Evolutionary conservation across 2,329 filamentous ascomycete species (phyloP).

Genomic region (Coniochaeta sp.): DNA sequence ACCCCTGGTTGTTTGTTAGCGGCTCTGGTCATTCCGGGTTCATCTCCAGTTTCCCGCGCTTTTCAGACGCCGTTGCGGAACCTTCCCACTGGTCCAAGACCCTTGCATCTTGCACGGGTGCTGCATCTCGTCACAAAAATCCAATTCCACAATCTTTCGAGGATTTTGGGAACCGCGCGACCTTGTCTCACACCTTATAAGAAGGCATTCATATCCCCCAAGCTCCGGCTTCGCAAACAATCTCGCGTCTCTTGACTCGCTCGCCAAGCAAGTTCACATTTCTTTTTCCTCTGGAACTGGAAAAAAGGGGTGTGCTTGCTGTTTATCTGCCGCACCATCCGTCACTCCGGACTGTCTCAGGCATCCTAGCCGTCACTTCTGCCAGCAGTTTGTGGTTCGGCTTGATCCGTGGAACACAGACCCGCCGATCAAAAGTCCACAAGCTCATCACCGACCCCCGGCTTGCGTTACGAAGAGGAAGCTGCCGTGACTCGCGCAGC

Average conservation of each 20-base stretch:
- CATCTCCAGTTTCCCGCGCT: not conserved
- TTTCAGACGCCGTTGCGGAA: not conserved
- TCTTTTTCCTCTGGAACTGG: not conserved
- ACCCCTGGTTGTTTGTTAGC: not conserved
- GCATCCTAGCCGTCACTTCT: not conserved
- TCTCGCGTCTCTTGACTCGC: not conserved
- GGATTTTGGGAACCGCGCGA: too few species aligned
- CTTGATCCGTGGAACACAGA: not conserved
- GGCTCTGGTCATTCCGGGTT: not conserved
- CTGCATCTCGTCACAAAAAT: too few species aligned
- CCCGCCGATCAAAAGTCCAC: too few species aligned
- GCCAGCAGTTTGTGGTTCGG: not conserved
- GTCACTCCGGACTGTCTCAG: not conserved
- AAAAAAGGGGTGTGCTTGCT: not conserved
- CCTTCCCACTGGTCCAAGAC: not conserved
- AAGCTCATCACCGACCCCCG: not conserved
- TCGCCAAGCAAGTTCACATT: not conserved
- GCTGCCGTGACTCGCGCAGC: not conserved
- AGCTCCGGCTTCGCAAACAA: not conserved
- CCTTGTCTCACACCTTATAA: not conserved
- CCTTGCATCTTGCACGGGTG: not conserved
- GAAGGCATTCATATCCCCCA: not conserved
- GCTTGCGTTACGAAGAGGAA: not conserved
- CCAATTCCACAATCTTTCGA: not conserved
- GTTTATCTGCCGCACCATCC: not conserved